Evolutionary conservation across 2,329 filamentous ascomycete species (phyloP).

Genomic region (Pseudogymnoascus sp.): DNA sequence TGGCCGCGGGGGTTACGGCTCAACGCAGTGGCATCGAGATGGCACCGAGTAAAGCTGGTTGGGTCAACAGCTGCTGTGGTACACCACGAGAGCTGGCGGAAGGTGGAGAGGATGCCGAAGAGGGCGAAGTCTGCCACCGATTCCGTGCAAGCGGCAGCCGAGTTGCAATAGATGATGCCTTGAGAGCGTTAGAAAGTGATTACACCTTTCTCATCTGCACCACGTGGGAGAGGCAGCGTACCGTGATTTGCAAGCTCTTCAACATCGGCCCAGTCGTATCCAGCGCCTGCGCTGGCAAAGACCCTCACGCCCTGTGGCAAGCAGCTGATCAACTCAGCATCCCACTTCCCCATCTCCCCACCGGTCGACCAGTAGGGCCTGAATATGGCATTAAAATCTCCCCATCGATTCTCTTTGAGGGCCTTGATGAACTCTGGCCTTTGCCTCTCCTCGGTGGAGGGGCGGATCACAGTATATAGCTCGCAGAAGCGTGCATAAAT

Average conservation of each 20-base stretch:
- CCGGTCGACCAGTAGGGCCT: constrained; percentile 59
- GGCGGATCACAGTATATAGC: constrained; percentile 40
- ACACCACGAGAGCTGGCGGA: constrained; percentile 58
- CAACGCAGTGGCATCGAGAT: constrained; percentile 49
- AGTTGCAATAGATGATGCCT: constrained; percentile 65
- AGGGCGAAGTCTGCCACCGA: constrained; percentile 66
- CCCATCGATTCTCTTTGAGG: constrained; percentile 46
- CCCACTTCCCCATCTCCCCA: constrained; percentile 59
- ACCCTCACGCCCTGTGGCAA: constrained; percentile 48
- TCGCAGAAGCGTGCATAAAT: constrained; percentile 33
- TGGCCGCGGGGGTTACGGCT: constrained; percentile 58
- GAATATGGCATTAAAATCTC: constrained; percentile 44
- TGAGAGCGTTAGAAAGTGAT: neutral
- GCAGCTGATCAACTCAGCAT: constrained; percentile 48
- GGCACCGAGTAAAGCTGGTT: constrained; percentile 47
- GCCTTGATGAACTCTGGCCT: constrained; percentile 43
- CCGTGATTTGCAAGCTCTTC: constrained; percentile 52
- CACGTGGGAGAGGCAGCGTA: constrained; percentile 13
- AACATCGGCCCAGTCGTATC: constrained; percentile 58
- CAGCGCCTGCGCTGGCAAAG: constrained; percentile 53
- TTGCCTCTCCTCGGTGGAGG: constrained; percentile 42
- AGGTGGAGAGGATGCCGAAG: constrained; percentile 61
- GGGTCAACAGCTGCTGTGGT: constrained; percentile 22
- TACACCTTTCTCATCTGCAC: neutral
- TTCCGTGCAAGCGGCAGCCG: constrained; percentile 60